A percentile compares a stretch with the other conserved stretches of the same genome.
Evolutionary conservation across 495 filamentous ascomycete species (phyloP).

Genomic region (Penicillium crystallinum): DNA sequence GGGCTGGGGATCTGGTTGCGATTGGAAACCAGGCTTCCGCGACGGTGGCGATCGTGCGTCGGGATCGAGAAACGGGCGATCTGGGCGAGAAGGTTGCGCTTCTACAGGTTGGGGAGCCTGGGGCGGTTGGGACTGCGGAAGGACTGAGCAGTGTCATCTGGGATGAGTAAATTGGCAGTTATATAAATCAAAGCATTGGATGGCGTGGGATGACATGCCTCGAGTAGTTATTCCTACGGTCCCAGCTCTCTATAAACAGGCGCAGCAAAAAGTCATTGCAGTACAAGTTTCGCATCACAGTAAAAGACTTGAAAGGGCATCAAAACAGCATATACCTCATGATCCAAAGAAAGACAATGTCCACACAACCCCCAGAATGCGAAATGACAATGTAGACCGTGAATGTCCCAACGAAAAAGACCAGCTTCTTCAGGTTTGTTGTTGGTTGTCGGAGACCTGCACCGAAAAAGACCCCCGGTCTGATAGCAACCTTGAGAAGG

Average conservation of each 20-base stretch:
- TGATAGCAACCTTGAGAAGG: constrained; percentile 2
- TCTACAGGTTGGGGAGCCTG: constrained; percentile 31
- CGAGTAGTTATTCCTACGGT: neutral
- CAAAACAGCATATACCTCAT: constrained; percentile 12
- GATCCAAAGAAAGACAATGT: constrained; percentile 5
- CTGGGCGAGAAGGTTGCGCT: constrained; percentile 47
- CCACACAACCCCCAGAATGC: too few species aligned
- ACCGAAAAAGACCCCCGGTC: constrained; percentile 14
- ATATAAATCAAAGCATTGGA: constrained; percentile 2
- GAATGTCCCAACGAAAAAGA: constrained; percentile 12
- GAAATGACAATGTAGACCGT: constrained; percentile 6
- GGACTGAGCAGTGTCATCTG: constrained; percentile 57
- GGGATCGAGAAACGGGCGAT: constrained; percentile 51
- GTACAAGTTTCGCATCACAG: constrained; percentile 16
- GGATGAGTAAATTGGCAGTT: constrained; percentile 41
- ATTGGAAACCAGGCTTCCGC: constrained; percentile 57
- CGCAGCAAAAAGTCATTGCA: constrained; percentile 3
- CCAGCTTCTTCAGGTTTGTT: constrained; percentile 23
- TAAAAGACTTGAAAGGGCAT: constrained; percentile 1
- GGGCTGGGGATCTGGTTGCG: constrained; percentile 54
- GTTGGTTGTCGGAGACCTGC: constrained; percentile 16
- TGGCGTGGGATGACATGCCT: neutral
- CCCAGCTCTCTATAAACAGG: constrained; percentile 4
- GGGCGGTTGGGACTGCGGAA: constrained; percentile 34
- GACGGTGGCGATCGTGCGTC: constrained; percentile 54